These are phyloP conservation scores for Phaeoacremonium minimum DNA, from an alignment of 2,329 filamentous ascomycete species.

Conservation along the genomic window DNA sequence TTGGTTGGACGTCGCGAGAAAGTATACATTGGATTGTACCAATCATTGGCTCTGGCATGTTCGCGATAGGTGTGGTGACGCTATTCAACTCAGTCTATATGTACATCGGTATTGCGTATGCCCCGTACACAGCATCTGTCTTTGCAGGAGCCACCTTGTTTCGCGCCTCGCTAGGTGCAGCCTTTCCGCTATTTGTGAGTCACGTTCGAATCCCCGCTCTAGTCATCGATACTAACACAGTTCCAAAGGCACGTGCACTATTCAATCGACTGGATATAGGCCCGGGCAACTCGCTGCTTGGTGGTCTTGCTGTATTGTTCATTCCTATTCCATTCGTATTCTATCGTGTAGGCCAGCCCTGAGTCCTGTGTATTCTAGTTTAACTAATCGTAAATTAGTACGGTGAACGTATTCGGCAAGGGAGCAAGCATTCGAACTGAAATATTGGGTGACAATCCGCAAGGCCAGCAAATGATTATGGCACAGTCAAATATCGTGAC, in stretches of 20 bases:
- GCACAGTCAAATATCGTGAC: neutral
- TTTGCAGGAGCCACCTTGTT: neutral
- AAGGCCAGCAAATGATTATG: neutral
- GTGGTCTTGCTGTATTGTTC: constrained; percentile 13
- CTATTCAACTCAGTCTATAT: constrained; percentile 1
- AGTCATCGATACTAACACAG: constrained; percentile 67
- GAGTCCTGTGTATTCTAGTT: too few relatives aligned
- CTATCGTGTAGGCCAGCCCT: constrained; percentile 13
- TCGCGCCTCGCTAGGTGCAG: neutral
- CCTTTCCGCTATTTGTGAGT: neutral
- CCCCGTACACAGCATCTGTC: neutral
- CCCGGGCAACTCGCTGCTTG: constrained; percentile 13
- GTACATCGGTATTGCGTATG: neutral
- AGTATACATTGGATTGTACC: constrained; percentile 53
- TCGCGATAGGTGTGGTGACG: constrained; percentile 14
- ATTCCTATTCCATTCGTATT: constrained; percentile 15
- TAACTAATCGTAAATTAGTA: too few relatives aligned
- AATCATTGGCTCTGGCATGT: constrained; percentile 45
- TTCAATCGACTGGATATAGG: constrained; percentile 14
- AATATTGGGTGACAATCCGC: neutral
- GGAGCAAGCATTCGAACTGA: neutral
- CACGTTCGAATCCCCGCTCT: constrained; percentile 58
- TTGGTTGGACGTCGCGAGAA: constrained; percentile 56
- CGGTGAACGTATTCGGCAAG: neutral
- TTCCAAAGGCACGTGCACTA: constrained; percentile 8